A percentile compares a stretch with the other conserved stretches of the same genome.
phyloP scores from a whole-genome alignment of 768 basidiomycete genomes.

The Cystobasidium tubakii region DNA sequence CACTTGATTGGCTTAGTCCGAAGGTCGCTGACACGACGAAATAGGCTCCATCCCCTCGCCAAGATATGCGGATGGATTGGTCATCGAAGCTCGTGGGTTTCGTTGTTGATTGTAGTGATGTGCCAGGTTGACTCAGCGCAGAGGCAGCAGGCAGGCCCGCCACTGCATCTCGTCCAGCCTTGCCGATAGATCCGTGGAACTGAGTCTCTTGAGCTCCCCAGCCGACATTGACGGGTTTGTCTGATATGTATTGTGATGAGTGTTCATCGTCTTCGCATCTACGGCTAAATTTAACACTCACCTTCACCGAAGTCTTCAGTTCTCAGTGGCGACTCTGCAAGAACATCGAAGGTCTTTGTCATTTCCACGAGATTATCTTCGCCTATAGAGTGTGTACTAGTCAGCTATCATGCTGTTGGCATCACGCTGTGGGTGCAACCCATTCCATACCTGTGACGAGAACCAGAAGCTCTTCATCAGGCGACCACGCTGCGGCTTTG shows the following conservation, averaged over 20 bases:
- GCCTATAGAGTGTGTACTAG: constrained; percentile 51
- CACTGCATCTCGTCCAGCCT: constrained; percentile 61
- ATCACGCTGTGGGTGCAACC: constrained; percentile 1
- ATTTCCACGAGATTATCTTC: constrained; percentile 77
- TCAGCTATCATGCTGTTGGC: no score
- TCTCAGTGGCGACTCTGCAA: constrained; percentile 70
- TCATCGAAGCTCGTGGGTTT: constrained; percentile 63
- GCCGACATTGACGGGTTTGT: constrained; percentile 86
- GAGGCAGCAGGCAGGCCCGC: constrained; percentile 36
- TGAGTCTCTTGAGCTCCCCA: constrained; percentile 98
- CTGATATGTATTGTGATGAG: constrained; percentile 51
- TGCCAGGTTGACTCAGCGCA: constrained; percentile 46
- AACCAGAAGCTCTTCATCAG: constrained; percentile 80
- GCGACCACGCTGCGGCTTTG: constrained; percentile 75
- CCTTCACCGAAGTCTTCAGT: constrained; percentile 80
- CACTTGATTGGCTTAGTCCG: constrained; percentile 44
- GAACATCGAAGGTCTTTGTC: constrained; percentile 79
- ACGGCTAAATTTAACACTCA: constrained; percentile 46
- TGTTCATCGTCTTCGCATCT: background rate
- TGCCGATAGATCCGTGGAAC: constrained; percentile 92
- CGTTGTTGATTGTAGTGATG: constrained; percentile 53
- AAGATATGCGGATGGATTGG: constrained; percentile 65
- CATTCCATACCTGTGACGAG: constrained; percentile 65
- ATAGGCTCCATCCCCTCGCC: constrained; percentile 87
- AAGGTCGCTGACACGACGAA: constrained; percentile 65